Evolutionary conservation across 768 basidiomycete genomes (phyloP).

Genomic region (Gyrodon lividus): DNA sequence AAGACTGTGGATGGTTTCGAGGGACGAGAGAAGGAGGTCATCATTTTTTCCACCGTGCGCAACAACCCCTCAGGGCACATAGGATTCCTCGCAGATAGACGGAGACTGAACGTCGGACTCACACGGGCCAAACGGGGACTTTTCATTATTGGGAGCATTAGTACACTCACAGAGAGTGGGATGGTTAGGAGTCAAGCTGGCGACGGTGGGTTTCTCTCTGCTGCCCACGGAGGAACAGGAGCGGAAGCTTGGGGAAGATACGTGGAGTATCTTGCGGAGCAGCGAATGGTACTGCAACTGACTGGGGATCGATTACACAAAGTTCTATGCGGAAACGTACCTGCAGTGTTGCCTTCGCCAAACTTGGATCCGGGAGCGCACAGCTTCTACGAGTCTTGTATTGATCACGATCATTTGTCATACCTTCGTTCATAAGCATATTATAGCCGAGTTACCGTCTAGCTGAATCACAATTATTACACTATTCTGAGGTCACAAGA

Average conservation of each 20-base stretch:
- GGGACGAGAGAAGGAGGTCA: constrained; percentile 89
- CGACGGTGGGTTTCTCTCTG: constrained; percentile 10
- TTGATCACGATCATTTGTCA: background rate
- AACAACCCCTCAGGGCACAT: constrained; percentile 77
- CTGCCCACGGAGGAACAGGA: constrained; percentile 38
- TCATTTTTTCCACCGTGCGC: constrained; percentile 88
- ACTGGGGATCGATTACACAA: constrained; percentile 41
- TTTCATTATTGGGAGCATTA: constrained; percentile 74
- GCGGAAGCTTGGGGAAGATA: constrained; percentile 62
- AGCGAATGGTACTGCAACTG: constrained; percentile 52
- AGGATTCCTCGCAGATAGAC: constrained; percentile 85
- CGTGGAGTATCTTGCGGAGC: constrained; percentile 51
- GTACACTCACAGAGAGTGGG: constrained; percentile 56
- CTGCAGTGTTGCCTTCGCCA: constrained; percentile 8
- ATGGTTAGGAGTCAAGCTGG: constrained; percentile 22
- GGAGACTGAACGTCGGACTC: constrained; percentile 87
- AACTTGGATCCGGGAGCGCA: constrained; percentile 7
- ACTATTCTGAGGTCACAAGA: background rate
- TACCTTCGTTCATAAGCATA: background rate
- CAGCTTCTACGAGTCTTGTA: constrained; percentile 4
- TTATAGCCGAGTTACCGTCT: background rate
- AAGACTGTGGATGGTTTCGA: constrained; percentile 96
- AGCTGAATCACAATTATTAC: background rate
- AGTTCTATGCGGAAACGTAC: constrained; percentile 27
- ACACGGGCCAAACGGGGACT: constrained; percentile 86